These are phyloP conservation scores for Xylaria digitata DNA, from an alignment of 2,329 filamentous ascomycete species.

Conservation along the genomic window DNA sequence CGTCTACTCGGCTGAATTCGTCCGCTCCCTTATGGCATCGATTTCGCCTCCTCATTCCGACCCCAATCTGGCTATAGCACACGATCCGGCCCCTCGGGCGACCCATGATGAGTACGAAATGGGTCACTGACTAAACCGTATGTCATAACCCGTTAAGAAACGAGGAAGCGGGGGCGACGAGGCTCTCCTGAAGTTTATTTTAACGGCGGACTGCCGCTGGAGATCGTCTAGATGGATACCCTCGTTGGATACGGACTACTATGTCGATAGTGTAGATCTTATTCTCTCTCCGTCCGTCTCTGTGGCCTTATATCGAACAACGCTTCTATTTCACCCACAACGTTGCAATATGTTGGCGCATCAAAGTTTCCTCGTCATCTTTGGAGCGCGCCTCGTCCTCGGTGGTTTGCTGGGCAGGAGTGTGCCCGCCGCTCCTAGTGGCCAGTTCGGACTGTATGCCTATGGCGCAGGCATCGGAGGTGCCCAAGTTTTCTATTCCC, in stretches of 20 bases:
- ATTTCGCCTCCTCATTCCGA: background rate
- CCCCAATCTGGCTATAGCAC: background rate
- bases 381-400: conserved; percentile 19
- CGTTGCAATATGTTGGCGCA: conserved; percentile 16
- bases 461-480: conserved; percentile 46
- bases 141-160: conserved; percentile 24
- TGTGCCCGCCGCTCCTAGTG: conserved; percentile 32
- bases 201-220: conserved; percentile 8
- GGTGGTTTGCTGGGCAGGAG: conserved; percentile 17
- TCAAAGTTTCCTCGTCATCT: conserved; percentile 2
- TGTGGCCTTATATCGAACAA: background rate
- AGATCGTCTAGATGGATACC: conserved; percentile 4
- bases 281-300: background rate
- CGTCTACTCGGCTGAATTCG: conserved; percentile 25
- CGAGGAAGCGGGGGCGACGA: background rate
- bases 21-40: background rate
- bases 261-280: background rate
- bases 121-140: conserved; percentile 25
- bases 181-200: conserved; percentile 21
- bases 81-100: background rate
- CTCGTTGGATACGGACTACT: background rate
- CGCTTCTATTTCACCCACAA: background rate
- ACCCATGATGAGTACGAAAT: background rate
- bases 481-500: conserved; percentile 42
- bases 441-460: conserved; percentile 45